Base-by-base conservation (phyloP, 2,329 filamentous ascomycete species). In the Sporothrix sp. region DNA sequence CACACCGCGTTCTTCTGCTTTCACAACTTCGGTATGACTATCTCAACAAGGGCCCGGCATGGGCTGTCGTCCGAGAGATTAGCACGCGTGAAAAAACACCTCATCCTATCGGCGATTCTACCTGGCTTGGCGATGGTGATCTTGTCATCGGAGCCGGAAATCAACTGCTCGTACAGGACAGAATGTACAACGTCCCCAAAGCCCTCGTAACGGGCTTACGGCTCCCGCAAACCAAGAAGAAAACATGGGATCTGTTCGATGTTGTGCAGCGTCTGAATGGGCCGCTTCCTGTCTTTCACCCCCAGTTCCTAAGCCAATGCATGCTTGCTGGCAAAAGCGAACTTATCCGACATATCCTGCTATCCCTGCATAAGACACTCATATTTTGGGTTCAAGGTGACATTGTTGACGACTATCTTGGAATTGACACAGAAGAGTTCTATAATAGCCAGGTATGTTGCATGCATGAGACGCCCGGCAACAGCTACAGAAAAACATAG, bases 11-110 rank as follows among this genome's bases (percentile, higher is more conserved):
- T 5, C 68, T 94, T 27, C 73, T 96, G 2, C 76, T 95, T 23
- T 84, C 85, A 6, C 89, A 96, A 62, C 82, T 95, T 69, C 84
- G 90, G 11, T 96, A 93, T 61, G 88, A 95, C 65, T 95, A 95
- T 62, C 73, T 95, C 16, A 88, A 90, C 60, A 84, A 87, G 54
- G 85, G 85, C 1, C 86, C 88, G n/a, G 87, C 89, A 0, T 96
- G 90, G 90, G 85, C 87, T 1, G 75, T 85, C 21, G 84, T 96
- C 52, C 76, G 86, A 40, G 85, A 95, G 62, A 87, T 96, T 51
- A 81, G 76, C 59, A 90, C 89, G 52, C 77, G 84, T 55, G 83
- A 90, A 53, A 71, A 89, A 33, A 95, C 89, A 11, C 87, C 89
- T 25, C 87, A 95, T 64, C 86, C 88, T 0, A 95, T 96, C 46